phyloP scores from a whole-genome alignment of 2,329 filamentous ascomycete genomes.

The Fusarium zealandicum region DNA sequence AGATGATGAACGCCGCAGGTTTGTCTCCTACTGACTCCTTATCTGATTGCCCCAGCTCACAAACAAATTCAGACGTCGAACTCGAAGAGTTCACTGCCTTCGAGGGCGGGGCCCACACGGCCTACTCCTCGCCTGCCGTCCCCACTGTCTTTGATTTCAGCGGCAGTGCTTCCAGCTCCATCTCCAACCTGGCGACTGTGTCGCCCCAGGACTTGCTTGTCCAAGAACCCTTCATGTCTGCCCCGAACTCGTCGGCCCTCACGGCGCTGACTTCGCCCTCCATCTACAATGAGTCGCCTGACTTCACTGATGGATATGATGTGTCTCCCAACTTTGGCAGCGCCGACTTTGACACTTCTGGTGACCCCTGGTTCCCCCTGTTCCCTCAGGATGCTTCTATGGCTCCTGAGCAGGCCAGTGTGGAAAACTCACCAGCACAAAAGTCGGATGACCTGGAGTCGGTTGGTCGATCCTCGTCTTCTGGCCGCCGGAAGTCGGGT shows the following conservation, averaged over 20 bases:
- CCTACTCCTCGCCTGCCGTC: constrained; percentile 62
- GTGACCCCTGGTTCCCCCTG: constrained; percentile 74
- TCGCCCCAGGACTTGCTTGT: constrained; percentile 84
- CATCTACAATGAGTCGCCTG: constrained; percentile 78
- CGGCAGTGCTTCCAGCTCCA: constrained; percentile 56
- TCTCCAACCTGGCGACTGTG: constrained; percentile 71
- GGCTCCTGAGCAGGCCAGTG: constrained; percentile 39
- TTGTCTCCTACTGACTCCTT: constrained; percentile 20
- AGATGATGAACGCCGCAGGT: constrained; percentile 56
- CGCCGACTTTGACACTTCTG: constrained; percentile 60
- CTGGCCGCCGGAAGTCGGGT: constrained; percentile 56
- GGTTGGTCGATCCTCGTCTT: constrained; percentile 48
- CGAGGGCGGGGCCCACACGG: constrained; percentile 58
- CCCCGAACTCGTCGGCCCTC: constrained; percentile 81
- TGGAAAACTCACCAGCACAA: constrained; percentile 53
- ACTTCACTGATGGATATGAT: constrained; percentile 72
- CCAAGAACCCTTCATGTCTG: constrained; percentile 73
- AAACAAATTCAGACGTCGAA: constrained; percentile 59
- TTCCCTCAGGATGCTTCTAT: constrained; percentile 63
- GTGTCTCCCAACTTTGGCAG: constrained; percentile 78
- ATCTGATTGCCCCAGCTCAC: constrained; percentile 43
- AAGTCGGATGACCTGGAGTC: constrained; percentile 59
- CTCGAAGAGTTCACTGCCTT: constrained; percentile 66
- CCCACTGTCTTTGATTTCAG: constrained; percentile 60
- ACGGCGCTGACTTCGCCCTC: constrained; percentile 87